These are phyloP conservation scores for Biscutella auriculata DNA, from an alignment of 441 rosid genomes.

Conservation along the genomic window DNA sequence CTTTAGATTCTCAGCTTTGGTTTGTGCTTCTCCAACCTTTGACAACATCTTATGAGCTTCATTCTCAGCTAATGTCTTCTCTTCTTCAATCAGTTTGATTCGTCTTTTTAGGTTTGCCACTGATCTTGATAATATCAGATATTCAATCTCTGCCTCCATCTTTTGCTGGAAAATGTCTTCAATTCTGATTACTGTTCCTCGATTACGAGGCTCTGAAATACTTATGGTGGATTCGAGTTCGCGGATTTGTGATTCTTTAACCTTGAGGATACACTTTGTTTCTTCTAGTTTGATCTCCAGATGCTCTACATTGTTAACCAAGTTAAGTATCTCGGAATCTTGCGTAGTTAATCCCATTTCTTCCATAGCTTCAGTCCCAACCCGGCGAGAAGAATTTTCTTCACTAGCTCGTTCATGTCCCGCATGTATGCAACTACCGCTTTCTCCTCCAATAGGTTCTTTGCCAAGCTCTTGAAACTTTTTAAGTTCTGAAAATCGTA, in stretches of 20 bases:
- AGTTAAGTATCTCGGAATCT: conserved; percentile 35
- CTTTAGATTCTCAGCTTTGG: conserved; percentile 33
- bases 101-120: conserved; percentile 28
- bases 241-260: conserved; percentile 41
- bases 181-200: conserved; percentile 37
- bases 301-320: conserved; percentile 36
- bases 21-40: conserved; percentile 39
- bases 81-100: conserved; percentile 29
- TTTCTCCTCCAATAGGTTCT: conserved; percentile 27
- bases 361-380: conserved; percentile 19
- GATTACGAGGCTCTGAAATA: conserved; percentile 19
- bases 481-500: conserved; percentile 42
- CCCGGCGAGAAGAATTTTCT: conserved; percentile 28
- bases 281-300: conserved; percentile 55
- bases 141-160: conserved; percentile 65
- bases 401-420: conserved; percentile 18
- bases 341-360: conserved; percentile 21
- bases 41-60: conserved; percentile 26
- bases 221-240: conserved; percentile 39
- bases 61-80: conserved; percentile 31
- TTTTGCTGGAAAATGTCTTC: conserved; percentile 60
- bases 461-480: conserved; percentile 58
- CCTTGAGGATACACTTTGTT: conserved; percentile 30
- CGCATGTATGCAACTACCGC: conserved; percentile 17
- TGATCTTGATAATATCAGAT: conserved; percentile 32